phyloP scores from a whole-genome alignment of 2,329 filamentous ascomycete genomes.

The Claviceps spartinae region DNA sequence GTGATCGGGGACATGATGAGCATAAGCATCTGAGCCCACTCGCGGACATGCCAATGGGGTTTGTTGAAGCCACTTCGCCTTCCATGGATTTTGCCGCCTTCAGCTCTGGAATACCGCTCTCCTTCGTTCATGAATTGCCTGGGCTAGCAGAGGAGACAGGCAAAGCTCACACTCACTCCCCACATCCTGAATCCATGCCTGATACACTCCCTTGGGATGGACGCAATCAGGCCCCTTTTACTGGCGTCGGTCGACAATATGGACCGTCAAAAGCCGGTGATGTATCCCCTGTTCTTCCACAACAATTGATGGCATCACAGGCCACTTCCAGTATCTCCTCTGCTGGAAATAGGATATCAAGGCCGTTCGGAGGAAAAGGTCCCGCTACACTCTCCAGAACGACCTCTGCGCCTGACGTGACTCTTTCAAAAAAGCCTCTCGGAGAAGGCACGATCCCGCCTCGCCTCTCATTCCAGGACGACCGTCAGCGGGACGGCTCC shows the following conservation, averaged over 20 bases:
- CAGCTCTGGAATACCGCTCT: constrained; percentile 16
- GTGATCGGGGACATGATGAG: constrained; percentile 33
- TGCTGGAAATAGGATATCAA: constrained; percentile 34
- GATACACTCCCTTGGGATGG: constrained; percentile 42
- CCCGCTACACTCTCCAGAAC: constrained; percentile 31
- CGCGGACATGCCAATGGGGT: constrained; percentile 31
- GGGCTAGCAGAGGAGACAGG: constrained; percentile 13
- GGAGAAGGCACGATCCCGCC: constrained; percentile 8
- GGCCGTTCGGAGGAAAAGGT: constrained; percentile 42
- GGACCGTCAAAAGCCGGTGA: constrained; percentile 6
- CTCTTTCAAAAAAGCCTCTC: constrained; percentile 19
- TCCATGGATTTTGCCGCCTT: constrained; percentile 29
- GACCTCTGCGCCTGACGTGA: constrained; percentile 12
- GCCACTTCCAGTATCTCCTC: constrained; percentile 39
- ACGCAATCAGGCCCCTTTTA: constrained; percentile 24
- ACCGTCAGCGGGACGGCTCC: constrained; percentile 10
- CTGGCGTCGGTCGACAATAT: constrained; percentile 9
- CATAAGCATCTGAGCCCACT: constrained; percentile 40
- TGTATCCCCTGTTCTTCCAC: constrained; percentile 34
- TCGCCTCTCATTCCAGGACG: constrained; percentile 8
- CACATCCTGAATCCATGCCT: constrained; percentile 32
- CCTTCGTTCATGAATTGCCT: constrained; percentile 21
- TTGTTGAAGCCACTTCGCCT: constrained; percentile 19
- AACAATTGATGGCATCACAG: constrained; percentile 38
- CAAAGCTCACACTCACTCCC: constrained; percentile 13